Percentiles rank a stretch among this genome's conserved stretches.
Evolutionary conservation across 2,329 filamentous ascomycete genomes (phyloP).

Genomic region (Mollisiaceae sp.): DNA sequence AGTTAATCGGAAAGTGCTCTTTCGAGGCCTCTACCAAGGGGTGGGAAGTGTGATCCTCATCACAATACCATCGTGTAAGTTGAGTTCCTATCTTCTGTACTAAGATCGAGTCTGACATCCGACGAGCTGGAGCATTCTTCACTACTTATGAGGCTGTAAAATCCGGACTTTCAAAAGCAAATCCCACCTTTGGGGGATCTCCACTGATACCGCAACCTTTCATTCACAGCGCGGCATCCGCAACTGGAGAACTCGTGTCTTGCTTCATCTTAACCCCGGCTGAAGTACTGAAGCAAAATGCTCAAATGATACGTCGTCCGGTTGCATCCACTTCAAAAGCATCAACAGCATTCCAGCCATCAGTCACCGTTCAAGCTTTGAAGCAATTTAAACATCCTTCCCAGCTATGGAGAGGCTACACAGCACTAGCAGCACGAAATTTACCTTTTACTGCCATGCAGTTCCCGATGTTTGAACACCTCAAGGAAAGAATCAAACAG

Average conservation of each 20-base stretch:
- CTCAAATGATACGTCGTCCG: constrained; percentile 72
- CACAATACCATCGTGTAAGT: constrained; percentile 81
- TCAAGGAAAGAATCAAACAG: constrained; percentile 60
- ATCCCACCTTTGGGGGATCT: constrained; percentile 49
- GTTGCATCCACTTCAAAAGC: constrained; percentile 34
- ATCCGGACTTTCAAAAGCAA: constrained; percentile 59
- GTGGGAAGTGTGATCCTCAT: constrained; percentile 84
- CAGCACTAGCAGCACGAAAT: constrained; percentile 80
- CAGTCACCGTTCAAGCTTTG: constrained; percentile 58
- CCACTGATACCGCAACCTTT: constrained; percentile 72
- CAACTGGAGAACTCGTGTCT: constrained; percentile 79
- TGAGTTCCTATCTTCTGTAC: not conserved
- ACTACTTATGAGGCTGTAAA: constrained; percentile 86
- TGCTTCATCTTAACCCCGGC: constrained; percentile 87
- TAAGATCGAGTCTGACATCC: constrained; percentile 26
- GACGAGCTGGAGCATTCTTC: constrained; percentile 82
- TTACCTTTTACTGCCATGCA: constrained; percentile 87
- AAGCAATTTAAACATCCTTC: constrained; percentile 60
- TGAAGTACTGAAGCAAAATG: constrained; percentile 92
- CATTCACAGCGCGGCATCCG: constrained; percentile 76
- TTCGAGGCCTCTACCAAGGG: constrained; percentile 84
- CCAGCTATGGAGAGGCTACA: constrained; percentile 72
- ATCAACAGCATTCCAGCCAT: constrained; percentile 56
- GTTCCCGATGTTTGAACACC: constrained; percentile 82
- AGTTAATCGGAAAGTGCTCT: constrained; percentile 59